Conservation (phyloP, 345 rosid genomes). For the Mallotus nudiflorus region DNA sequence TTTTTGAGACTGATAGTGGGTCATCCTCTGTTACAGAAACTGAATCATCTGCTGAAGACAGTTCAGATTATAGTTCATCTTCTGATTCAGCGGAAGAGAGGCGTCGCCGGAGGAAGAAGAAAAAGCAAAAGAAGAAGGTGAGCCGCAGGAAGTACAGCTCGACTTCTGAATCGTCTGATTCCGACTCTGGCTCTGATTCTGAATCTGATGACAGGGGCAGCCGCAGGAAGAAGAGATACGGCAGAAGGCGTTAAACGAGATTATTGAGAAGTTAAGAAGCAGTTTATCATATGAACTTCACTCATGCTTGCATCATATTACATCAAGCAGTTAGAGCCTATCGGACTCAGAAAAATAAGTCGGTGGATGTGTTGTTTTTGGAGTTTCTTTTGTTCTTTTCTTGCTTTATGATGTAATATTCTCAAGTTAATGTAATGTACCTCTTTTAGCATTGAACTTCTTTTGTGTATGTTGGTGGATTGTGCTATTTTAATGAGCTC, state of each 20-base stretch:
- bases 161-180: conserved; percentile 76
- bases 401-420: conserved; percentile 19
- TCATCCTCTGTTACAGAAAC: conserved; percentile 59
- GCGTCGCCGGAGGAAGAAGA: conserved; percentile 60
- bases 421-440: not conserved
- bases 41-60: conserved; percentile 62
- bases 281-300: not conserved
- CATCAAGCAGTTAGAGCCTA: conserved; percentile 7
- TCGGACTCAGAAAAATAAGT: conserved; percentile 13
- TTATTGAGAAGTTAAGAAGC: not conserved
- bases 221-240: conserved; percentile 62
- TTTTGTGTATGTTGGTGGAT: not conserved
- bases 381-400: not conserved
- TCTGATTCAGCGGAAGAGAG: conserved; percentile 79
- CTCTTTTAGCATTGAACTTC: not conserved
- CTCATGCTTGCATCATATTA: not conserved
- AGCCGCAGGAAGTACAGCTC: conserved; percentile 65
- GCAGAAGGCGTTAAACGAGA: conserved; percentile 41
- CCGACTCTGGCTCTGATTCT: conserved; percentile 62
- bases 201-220: conserved; percentile 70
- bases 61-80: conserved; percentile 65
- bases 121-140: conserved; percentile 64
- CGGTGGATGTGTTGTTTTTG: conserved; percentile 4
- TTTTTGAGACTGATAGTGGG: conserved; percentile 79
- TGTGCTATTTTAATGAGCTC: not conserved